These are phyloP conservation scores for Eucommia ulmoides DNA, from an alignment of 257 asterid species.

Conservation along the genomic window DNA sequence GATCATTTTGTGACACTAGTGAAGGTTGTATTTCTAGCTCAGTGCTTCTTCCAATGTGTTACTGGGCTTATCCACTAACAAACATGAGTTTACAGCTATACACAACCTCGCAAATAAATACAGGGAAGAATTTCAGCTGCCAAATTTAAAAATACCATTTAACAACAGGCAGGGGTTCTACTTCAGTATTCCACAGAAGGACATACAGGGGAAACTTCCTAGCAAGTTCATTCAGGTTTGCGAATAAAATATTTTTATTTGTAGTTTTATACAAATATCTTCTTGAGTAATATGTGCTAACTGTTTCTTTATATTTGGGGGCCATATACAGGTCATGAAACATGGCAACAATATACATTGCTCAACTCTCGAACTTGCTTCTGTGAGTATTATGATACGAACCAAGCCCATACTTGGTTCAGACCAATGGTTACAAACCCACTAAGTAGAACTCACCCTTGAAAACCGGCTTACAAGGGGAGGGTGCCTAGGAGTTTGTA, in stretches of 20 bases:
- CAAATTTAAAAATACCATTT: constrained; percentile 81
- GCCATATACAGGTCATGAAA: constrained; percentile 51
- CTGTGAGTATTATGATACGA: constrained; percentile 47
- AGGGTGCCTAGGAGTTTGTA: no score
- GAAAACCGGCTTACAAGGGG: no score
- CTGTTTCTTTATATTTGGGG: constrained; percentile 12
- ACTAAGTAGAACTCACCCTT: no score
- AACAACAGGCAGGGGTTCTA: constrained; percentile 92
- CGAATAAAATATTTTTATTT: constrained; percentile 7
- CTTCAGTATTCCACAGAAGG: constrained; percentile 92
- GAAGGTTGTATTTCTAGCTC: constrained; percentile 78
- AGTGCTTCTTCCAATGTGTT: no score
- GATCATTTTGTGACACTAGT: constrained; percentile 94
- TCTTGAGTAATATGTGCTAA: constrained; percentile 8
- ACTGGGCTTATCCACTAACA: no score
- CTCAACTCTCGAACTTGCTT: constrained; percentile 78
- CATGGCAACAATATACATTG: constrained; percentile 96
- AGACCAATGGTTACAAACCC: no score
- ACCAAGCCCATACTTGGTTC: no score
- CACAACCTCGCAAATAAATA: constrained; percentile 87
- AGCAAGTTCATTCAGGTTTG: constrained; percentile 90
- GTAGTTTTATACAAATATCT: constrained; percentile 1
- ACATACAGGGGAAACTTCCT: constrained; percentile 71
- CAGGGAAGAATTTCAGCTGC: constrained; percentile 68
- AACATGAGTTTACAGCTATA: constrained; percentile 53